Evolutionary conservation across 345 rosid genomes (phyloP).

Genomic region (Cardamine resedifolia): DNA sequence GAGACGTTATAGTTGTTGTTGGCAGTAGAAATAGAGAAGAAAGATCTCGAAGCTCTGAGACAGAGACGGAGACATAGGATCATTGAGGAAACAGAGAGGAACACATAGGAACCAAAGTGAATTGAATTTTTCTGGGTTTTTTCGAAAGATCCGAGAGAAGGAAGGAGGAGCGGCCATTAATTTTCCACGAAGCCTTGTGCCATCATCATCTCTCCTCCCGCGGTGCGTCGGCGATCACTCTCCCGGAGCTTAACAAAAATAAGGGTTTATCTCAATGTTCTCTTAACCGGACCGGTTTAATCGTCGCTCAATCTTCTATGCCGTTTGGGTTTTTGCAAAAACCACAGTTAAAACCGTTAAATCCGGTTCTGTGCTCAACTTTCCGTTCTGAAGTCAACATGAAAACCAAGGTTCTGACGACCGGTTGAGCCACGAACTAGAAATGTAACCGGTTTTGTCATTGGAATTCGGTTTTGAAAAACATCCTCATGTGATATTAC

Average conservation of each 20-base stretch:
- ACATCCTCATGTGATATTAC: slow-evolving; percentile 6
- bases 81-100: slow-evolving; percentile 54
- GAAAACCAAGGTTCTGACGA: not conserved
- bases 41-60: slow-evolving; percentile 60
- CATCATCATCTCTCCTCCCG: slow-evolving; percentile 37
- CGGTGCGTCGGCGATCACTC: slow-evolving; percentile 39
- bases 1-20: slow-evolving; percentile 15
- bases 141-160: slow-evolving; percentile 18
- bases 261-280: slow-evolving; percentile 34
- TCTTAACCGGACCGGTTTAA: slow-evolving; percentile 20
- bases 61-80: slow-evolving; percentile 51
- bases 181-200: slow-evolving; percentile 36
- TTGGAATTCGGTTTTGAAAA: not conserved
- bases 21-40: slow-evolving; percentile 33
- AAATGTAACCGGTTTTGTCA: not conserved
- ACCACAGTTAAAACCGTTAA: not conserved
- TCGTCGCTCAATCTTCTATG: not conserved
- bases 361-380: not conserved
- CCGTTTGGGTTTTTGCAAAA: not conserved
- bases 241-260: slow-evolving; percentile 34
- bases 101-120: slow-evolving; percentile 36
- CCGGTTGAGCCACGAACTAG: not conserved
- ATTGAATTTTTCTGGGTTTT: not conserved
- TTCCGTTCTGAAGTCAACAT: not conserved
- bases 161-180: slow-evolving; percentile 46